These are phyloP conservation scores for Lizonia empirigonia DNA, from an alignment of 2,329 filamentous ascomycete genomes.

Conservation along the genomic window DNA sequence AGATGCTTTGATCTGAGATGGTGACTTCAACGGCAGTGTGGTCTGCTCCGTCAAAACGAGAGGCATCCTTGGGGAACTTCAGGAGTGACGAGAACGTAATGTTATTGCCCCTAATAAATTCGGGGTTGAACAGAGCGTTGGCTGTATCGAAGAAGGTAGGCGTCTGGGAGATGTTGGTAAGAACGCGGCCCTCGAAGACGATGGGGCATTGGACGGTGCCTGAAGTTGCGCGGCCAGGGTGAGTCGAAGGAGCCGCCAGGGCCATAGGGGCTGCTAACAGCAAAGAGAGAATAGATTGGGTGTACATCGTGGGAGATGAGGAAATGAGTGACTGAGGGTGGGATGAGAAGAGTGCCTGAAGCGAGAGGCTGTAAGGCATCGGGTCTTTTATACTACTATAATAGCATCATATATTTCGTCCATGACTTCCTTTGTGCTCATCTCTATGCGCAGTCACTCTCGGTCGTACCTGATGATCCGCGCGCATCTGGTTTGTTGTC, in stretches of 20 bases:
- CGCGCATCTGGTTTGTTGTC: constrained; percentile 5
- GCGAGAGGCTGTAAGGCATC: not conserved
- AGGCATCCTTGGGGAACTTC: constrained; percentile 53
- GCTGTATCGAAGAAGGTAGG: constrained; percentile 42
- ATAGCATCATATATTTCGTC: not conserved
- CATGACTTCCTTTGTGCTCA: not conserved
- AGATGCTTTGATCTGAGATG: constrained; percentile 65
- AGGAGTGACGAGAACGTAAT: constrained; percentile 60
- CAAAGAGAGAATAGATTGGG: constrained; percentile 23
- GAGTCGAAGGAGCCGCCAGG: constrained; percentile 32
- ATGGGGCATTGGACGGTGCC: constrained; percentile 42
- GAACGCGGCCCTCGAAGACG: constrained; percentile 47
- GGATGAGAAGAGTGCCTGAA: not conserved
- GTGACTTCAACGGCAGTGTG: constrained; percentile 60
- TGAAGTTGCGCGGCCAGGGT: not conserved
- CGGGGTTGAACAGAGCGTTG: constrained; percentile 56
- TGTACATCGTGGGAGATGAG: constrained; percentile 29
- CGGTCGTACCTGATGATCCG: not conserved
- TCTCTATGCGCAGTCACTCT: not conserved
- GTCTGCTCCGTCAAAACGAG: constrained; percentile 54
- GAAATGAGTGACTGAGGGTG: constrained; percentile 13
- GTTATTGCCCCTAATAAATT: constrained; percentile 60
- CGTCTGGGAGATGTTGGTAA: constrained; percentile 23
- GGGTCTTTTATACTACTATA: not conserved
- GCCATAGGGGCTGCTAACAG: constrained; percentile 30